Evolutionary conservation across 768 basidiomycete genomes (phyloP).

Genomic region (Calocera viscosa): DNA sequence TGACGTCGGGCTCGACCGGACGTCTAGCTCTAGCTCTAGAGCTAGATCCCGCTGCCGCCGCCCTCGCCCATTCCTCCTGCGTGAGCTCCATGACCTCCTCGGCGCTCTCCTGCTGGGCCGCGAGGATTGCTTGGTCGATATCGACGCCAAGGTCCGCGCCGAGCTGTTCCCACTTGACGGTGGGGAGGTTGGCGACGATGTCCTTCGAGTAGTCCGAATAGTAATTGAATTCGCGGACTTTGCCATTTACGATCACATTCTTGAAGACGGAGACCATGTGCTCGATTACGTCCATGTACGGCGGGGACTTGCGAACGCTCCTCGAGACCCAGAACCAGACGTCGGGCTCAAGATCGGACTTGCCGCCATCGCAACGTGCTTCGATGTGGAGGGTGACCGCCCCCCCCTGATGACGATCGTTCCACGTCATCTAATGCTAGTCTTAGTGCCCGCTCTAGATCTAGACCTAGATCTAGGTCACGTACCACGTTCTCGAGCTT

Average conservation of each 20-base stretch:
- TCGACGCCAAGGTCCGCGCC: not conserved
- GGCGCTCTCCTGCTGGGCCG: not conserved
- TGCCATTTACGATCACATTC: not conserved
- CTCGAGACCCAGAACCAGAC: not conserved
- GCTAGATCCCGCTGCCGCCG: not conserved
- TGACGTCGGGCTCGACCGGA: not conserved
- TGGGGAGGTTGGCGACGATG: not conserved
- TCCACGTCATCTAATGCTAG: not conserved
- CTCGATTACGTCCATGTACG: not conserved
- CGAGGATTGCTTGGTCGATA: not conserved
- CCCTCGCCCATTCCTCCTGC: not conserved
- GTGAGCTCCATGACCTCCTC: not conserved
- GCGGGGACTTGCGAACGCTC: not conserved
- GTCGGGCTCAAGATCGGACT: not conserved
- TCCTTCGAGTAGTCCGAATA: not conserved
- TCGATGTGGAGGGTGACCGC: not conserved
- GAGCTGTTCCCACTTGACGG: no score
- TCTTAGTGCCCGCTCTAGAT: not conserved
- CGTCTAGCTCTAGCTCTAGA: not conserved
- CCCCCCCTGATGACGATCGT: not conserved
- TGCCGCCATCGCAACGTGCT: not conserved
- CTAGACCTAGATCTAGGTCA: not conserved
- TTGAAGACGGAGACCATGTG: not conserved
- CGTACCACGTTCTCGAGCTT: not conserved
- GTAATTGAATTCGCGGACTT: not conserved